A percentile compares a stretch with the other conserved stretches of the same genome.
Evolutionary conservation across 2,329 filamentous ascomycete species (phyloP).

Genomic region (Alternaria angustiovoidea): DNA sequence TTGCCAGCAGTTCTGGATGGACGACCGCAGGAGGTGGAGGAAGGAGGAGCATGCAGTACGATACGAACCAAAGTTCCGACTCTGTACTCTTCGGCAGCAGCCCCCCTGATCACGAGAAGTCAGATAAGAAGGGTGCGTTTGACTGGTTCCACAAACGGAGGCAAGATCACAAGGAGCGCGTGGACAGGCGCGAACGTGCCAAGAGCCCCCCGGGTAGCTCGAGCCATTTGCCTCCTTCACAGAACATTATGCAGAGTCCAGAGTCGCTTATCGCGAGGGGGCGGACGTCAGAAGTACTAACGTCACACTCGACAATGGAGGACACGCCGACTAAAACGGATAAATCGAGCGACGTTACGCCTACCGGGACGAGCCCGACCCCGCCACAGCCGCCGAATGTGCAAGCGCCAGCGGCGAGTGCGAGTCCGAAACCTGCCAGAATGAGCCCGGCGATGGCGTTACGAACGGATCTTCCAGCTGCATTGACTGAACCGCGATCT

Average conservation of each 20-base stretch:
- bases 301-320: slow-evolving; percentile 19
- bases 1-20: slow-evolving; percentile 45
- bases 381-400: neutral
- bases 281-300: slow-evolving; percentile 39
- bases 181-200: slow-evolving; percentile 61
- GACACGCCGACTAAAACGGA: slow-evolving; percentile 16
- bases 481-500: slow-evolving; percentile 19
- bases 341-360: slow-evolving; percentile 30
- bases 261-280: slow-evolving; percentile 31
- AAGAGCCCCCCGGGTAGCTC: slow-evolving; percentile 59
- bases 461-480: slow-evolving; percentile 19
- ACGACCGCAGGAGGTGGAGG: slow-evolving; percentile 23
- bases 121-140: slow-evolving; percentile 66
- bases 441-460: slow-evolving; percentile 6
- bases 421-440: neutral
- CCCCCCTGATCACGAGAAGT: slow-evolving; percentile 48
- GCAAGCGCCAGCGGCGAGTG: neutral
- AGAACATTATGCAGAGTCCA: slow-evolving; percentile 30
- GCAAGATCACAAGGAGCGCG: slow-evolving; percentile 64
- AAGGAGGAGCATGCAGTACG: slow-evolving; percentile 45
- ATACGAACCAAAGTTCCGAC: slow-evolving; percentile 40
- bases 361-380: slow-evolving; percentile 26
- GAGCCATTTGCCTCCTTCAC: slow-evolving; percentile 28
- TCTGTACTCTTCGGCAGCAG: slow-evolving; percentile 45
- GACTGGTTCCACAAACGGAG: slow-evolving; percentile 72